Evolutionary conservation across 2,329 filamentous ascomycete genomes (phyloP), one percentile per base, ranked within the genome.

Genomic region (Talaromyces piceae): DNA sequence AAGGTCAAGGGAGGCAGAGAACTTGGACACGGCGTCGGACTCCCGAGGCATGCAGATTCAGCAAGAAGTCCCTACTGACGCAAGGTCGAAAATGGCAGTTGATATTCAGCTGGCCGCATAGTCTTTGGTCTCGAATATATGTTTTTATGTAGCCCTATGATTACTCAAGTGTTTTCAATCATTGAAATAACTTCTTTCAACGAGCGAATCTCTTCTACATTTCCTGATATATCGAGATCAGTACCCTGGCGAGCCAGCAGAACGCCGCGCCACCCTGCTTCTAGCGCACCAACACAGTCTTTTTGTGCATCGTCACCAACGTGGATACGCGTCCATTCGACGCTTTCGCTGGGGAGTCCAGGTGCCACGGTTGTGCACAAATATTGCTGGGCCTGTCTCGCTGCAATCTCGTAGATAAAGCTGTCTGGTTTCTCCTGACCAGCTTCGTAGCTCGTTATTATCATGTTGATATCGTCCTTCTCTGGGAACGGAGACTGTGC

Each of bases 401-500:
- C 56, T 2, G 71, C 69, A 37, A 68, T 59, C 28, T 71, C 61
- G 54, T 71, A 75, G 26, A 75, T 72, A 26, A 60, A 47, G 4
- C 56, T 59, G 54, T 64, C 56, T 3, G 73, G 73, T 49, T 75
- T 75, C 57, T 73, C 71, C n/a, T 64, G 59, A 5, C 67, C 71
- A 3, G 70, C 72, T 47, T 73, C 70, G 55, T 74, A 75, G 56
- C 72, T 75, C 8, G 72, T 75, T 23, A 73, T 64, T 0, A 75
- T 58, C 45, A 75, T 63, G 50, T 75, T 68, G 33, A 75, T 51
- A 60, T 75, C 71, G 27, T 63, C 58, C 2, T 49, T 28, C 12
- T 31, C 11, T 23, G 43, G 22, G n/a, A 4, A 33, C 9, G 43
- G 30, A 28, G 33, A 12, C 6, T 30, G 16, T 20, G 12, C 25